Evolutionary conservation across 129 eudicot genomes (phyloP), one percentile per base, ranked within the genome.

Genomic region (Lactuca sativa): DNA sequence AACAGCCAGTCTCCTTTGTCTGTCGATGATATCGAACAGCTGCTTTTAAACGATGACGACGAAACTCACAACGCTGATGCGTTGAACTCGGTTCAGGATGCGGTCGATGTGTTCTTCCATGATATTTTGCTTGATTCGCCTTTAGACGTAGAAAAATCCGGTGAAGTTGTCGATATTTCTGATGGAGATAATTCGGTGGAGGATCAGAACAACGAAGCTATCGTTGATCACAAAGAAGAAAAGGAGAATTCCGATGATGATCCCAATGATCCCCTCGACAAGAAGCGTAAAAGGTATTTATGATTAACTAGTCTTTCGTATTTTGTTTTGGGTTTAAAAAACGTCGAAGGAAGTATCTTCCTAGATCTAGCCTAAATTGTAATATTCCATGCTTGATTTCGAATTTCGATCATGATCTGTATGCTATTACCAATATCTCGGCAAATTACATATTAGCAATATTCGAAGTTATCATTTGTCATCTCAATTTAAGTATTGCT

Each of bases 261-360:
- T 33, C 67, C 37, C 17, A 69, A 60, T 34, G 85, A 85, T 67
- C 91, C 91, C n/a, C 65, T 65, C 47, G 54, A 71, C 25, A 86
- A 86, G 57, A 89, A 86, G 66, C 86, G 96, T 38, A 85, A 81
- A 74, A 81, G 96, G 96, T 88, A 80, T 10, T 9, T 18, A 13
- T 40, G 5, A 15, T 31, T 13, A 4, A 18, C 1, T 64, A 6
- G 30, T 32, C 2, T 11, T 11, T 12, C 52, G 52, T 10, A 3
- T 47, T 47, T 11, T 12, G 3, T 47, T 47, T 12, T 40, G 44
- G 44, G 0, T 47, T n/a, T 4, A n/a, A 47, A 40, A 40, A 40
- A 40, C 44, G 44, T 40, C 1, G 52, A 36, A 36, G 5, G 38
- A 36, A 36, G 5, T 6, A 36, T 36, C 38, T 36, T 6, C 38